Conservation (phyloP, 1,284 basidiomycete species). For the Marasmius tenuissimus region DNA sequence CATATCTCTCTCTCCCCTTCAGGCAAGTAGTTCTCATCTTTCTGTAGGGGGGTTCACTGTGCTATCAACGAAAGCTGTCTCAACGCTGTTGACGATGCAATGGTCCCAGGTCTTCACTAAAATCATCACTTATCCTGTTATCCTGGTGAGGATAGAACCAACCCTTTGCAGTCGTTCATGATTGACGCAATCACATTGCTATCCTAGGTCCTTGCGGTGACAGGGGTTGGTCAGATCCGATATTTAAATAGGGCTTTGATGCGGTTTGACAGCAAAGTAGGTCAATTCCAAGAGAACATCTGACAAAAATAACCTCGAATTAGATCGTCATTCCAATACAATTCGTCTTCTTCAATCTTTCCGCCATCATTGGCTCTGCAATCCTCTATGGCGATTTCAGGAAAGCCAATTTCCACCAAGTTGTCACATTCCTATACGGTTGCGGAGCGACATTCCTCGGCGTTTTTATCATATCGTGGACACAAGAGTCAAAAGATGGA, state of each 20-base stretch:
- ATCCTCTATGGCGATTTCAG: conserved; percentile 94
- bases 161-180: neutral
- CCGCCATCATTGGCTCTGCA: conserved; percentile 89
- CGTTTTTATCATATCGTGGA: conserved; percentile 81
- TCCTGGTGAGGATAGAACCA: conserved; percentile 44
- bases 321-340: conserved; percentile 92
- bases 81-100: conserved; percentile 77
- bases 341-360: conserved; percentile 88
- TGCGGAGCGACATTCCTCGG: conserved; percentile 83
- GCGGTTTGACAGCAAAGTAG: conserved; percentile 84
- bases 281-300: conserved; percentile 8
- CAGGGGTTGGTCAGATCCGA: conserved; percentile 88
- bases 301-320: conserved; percentile 2
- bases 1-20: conserved; percentile 1
- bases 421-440: conserved; percentile 86
- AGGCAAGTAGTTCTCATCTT: conserved; percentile 6
- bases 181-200: conserved; percentile 10
- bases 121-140: conserved; percentile 78
- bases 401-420: conserved; percentile 74
- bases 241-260: conserved; percentile 90
- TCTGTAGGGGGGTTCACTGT: conserved; percentile 88
- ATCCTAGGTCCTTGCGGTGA: conserved; percentile 66
- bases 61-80: conserved; percentile 90
- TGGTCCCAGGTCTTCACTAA: conserved; percentile 74
- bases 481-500: conserved; percentile 21